phyloP scores from a whole-genome alignment of 2,329 filamentous ascomycete species.

The Monilinia fructicola region DNA sequence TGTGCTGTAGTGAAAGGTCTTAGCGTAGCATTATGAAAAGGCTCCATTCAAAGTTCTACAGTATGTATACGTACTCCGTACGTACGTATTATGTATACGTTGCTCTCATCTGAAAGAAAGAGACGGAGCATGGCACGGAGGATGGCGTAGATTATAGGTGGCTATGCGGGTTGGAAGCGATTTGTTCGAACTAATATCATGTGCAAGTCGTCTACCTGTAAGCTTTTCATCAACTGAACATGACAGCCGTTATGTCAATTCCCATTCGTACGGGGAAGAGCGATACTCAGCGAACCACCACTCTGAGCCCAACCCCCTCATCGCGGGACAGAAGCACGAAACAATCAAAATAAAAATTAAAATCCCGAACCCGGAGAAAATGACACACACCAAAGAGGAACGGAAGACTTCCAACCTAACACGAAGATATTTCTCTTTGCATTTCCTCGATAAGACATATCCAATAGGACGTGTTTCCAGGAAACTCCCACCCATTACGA shows the following conservation, averaged over 20 bases:
- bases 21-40: conserved; percentile 2
- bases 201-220: conserved; percentile 14
- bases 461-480: conserved; percentile 22
- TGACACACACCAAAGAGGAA: conserved; percentile 12
- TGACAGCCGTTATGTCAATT: conserved; percentile 13
- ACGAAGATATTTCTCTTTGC: conserved; percentile 20
- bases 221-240: conserved; percentile 8
- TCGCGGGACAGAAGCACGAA: conserved; percentile 14
- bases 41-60: background rate
- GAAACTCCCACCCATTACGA: conserved; percentile 9
- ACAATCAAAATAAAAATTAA: background rate
- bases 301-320: background rate
- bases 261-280: conserved; percentile 20
- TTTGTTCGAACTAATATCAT: background rate
- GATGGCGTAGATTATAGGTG: background rate
- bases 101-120: conserved; percentile 6
- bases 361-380: conserved; percentile 13
- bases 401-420: conserved; percentile 14
- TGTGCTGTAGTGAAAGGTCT: conserved; percentile 9
- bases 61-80: too few relatives aligned
- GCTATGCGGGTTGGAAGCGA: background rate
- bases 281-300: conserved; percentile 18
- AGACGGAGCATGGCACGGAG: background rate
- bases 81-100: background rate
- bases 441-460: conserved; percentile 13